Conservation (phyloP, 257 asterid species). For the Solanum chiquidenum region DNA sequence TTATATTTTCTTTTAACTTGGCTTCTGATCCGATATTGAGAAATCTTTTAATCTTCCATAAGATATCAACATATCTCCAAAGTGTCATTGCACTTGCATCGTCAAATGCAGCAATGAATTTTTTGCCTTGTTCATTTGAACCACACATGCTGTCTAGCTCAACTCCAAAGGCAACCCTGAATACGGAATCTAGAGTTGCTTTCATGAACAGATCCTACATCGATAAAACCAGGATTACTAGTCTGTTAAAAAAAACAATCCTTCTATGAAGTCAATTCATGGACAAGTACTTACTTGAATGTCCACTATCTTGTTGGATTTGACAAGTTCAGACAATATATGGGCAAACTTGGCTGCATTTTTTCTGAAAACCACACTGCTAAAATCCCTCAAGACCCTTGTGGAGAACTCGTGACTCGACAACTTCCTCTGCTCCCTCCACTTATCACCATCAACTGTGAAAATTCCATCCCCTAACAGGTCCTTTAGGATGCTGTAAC, state of each 20-base stretch:
- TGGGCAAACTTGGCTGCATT: conserved; percentile 35
- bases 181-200: conserved; percentile 39
- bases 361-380: conserved; percentile 37
- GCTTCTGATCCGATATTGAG: conserved; percentile 38
- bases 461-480: conserved; percentile 70
- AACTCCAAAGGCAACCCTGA: conserved; percentile 39
- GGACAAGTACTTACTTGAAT: conserved; percentile 40
- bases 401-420: conserved; percentile 64
- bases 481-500: conserved; percentile 30
- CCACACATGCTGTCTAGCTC: conserved; percentile 45
- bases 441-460: conserved; percentile 68
- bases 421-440: conserved; percentile 67
- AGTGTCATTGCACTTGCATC: conserved; percentile 35
- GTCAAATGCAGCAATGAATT: conserved; percentile 36
- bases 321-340: conserved; percentile 36
- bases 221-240: background rate
- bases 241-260: background rate
- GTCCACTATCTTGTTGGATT: conserved; percentile 26
- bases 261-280: background rate
- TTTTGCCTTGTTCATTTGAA: conserved; percentile 34
- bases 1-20: conserved; percentile 18
- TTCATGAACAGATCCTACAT: conserved; percentile 45
- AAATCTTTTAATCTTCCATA: conserved; percentile 39
- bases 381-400: conserved; percentile 48
- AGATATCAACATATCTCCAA: conserved; percentile 37